Evolutionary conservation across 1,284 basidiomycete species (phyloP).

Genomic region (Fomes fomentarius): DNA sequence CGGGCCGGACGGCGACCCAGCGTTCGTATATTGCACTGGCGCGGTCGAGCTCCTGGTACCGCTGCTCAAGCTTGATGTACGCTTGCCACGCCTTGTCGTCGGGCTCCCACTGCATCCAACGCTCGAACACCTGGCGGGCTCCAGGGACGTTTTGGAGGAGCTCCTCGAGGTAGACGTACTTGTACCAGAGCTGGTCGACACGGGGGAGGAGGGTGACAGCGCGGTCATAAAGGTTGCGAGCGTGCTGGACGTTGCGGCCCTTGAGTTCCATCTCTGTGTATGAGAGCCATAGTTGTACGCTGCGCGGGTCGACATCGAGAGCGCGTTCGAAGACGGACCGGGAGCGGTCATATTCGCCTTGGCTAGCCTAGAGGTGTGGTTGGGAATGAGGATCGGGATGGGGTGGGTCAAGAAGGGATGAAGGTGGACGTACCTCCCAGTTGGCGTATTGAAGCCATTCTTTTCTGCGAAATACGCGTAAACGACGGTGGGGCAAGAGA

Average conservation of each 20-base stretch:
- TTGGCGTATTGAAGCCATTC: slow-evolving; percentile 86
- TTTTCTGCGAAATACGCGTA: slow-evolving; percentile 50
- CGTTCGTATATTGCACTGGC: slow-evolving; percentile 95
- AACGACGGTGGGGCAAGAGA: not conserved
- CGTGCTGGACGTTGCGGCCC: slow-evolving; percentile 94
- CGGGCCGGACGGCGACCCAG: slow-evolving; percentile 92
- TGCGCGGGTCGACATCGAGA: slow-evolving; percentile 91
- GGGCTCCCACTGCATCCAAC: slow-evolving; percentile 99
- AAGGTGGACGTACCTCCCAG: slow-evolving; percentile 63
- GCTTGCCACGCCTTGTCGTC: slow-evolving; percentile 99
- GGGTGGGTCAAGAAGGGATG: not conserved
- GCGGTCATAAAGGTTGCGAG: slow-evolving; percentile 96
- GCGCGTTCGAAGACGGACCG: slow-evolving; percentile 97
- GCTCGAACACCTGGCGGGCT: slow-evolving; percentile 96
- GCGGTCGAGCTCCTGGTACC: slow-evolving; percentile 91
- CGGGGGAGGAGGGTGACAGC: slow-evolving; percentile 95
- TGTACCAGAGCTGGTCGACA: slow-evolving; percentile 97
- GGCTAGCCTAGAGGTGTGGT: slow-evolving; percentile 70
- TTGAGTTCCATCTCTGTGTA: slow-evolving; percentile 99
- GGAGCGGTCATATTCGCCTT: slow-evolving; percentile 93
- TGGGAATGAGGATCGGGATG: not conserved
- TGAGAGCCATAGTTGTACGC: slow-evolving; percentile 90
- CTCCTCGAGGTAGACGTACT: slow-evolving; percentile 98
- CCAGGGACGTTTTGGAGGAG: slow-evolving; percentile 95
- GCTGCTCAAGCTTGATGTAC: slow-evolving; percentile 96